Conservation (phyloP, 164 flowering plant genomes). For the Chimonanthus praecox region DNA sequence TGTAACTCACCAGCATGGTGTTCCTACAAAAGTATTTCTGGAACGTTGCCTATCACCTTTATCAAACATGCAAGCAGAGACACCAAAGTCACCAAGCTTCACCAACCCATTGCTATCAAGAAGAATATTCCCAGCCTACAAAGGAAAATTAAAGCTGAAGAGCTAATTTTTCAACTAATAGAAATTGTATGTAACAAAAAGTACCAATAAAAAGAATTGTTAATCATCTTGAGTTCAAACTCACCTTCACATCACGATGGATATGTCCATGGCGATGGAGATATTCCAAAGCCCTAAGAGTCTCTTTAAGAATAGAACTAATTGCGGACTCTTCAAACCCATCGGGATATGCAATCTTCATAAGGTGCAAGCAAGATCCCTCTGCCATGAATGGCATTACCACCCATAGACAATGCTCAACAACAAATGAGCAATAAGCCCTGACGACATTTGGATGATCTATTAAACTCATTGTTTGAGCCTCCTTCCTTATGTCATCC, state of each 20-base stretch:
- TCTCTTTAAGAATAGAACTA: constrained; percentile 77
- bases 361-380: constrained; percentile 93
- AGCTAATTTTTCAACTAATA: neutral
- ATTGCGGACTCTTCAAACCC: constrained; percentile 93
- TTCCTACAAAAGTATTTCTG: constrained; percentile 97
- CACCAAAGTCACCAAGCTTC: constrained; percentile 98
- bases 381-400: constrained; percentile 97
- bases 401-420: constrained; percentile 85
- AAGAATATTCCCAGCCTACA: constrained; percentile 94
- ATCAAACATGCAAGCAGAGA: constrained; percentile 97
- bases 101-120: constrained; percentile 73
- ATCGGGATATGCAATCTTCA: constrained; percentile 88
- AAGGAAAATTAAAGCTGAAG: constrained; percentile 2
- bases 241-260: constrained; percentile 95
- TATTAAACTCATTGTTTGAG: constrained; percentile 94
- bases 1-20: constrained; percentile 87
- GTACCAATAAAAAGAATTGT: neutral
- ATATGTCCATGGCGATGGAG: constrained; percentile 96
- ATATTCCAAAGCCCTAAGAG: constrained; percentile 88
- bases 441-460: constrained; percentile 91
- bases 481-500: constrained; percentile 93
- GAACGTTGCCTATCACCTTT: constrained; percentile 16
- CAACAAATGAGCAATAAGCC: constrained; percentile 90
- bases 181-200: neutral
- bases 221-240: constrained; percentile 2